These are phyloP conservation scores for Biscogniauxia marginata DNA, from an alignment of 2,329 filamentous ascomycete genomes.

Conservation along the genomic window DNA sequence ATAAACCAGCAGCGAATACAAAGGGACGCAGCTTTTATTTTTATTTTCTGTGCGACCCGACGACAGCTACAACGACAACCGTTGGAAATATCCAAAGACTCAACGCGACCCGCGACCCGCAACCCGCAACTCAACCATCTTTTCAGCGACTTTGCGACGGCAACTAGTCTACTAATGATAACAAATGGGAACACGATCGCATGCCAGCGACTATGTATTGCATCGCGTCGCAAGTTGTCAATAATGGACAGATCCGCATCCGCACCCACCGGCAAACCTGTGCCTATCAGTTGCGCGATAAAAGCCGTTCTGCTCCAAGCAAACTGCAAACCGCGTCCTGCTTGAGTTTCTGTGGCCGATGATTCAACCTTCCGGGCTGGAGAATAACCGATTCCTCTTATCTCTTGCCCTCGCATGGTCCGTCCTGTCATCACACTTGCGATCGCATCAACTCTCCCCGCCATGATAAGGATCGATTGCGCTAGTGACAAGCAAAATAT, in stretches of 20 bases:
- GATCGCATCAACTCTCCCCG: neutral
- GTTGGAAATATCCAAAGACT: no score
- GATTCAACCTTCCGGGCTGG: neutral
- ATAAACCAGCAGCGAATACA: no score
- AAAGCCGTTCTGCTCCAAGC: neutral
- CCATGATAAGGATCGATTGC: neutral
- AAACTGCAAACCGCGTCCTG: neutral
- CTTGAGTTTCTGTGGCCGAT: neutral
- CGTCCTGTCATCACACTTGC: neutral
- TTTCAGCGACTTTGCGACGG: no score
- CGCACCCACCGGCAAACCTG: neutral
- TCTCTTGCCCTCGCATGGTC: neutral
- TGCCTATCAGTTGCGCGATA: neutral
- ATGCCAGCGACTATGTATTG: neutral
- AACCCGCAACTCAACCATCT: no score
- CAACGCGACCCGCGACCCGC: no score
- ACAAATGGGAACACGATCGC: neutral
- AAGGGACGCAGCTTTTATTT: no score
- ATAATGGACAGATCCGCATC: neutral
- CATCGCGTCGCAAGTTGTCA: neutral
- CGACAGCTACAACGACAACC: no score
- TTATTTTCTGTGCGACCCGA: no score
- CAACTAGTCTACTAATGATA: neutral
- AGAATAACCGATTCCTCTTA: neutral
- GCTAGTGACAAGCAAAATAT: neutral